Evolutionary conservation across 805 yeast genomes (phyloP).

Genomic region (Ogataea naganishii): DNA sequence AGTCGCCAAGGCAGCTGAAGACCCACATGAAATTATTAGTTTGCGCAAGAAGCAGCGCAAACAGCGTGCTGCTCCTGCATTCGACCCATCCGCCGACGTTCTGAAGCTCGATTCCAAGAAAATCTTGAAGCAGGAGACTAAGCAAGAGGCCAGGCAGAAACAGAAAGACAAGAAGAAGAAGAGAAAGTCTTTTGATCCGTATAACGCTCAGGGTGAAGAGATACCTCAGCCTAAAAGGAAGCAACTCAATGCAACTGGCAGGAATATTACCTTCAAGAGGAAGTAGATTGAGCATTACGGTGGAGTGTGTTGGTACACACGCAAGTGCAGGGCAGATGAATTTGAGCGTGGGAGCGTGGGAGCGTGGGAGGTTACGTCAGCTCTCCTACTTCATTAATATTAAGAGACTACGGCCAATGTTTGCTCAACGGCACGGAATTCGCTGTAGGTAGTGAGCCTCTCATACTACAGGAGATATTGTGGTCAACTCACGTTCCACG

Average conservation of each 20-base stretch:
- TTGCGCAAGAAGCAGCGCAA: slow-evolving; percentile 16
- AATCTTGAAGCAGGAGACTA: slow-evolving; percentile 7
- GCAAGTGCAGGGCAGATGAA: too few species aligned
- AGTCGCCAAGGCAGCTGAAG: slow-evolving; percentile 14
- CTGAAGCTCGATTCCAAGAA: slow-evolving; percentile 12
- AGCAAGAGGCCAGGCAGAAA: slow-evolving; percentile 6
- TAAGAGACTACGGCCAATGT: too few species aligned
- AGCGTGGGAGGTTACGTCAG: too few species aligned
- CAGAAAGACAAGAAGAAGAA: slow-evolving; percentile 14
- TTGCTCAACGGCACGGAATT: too few species aligned
- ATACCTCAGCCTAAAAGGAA: slow-evolving; percentile 19
- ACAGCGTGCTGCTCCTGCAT: slow-evolving; percentile 20
- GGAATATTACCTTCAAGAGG: slow-evolving; percentile 20
- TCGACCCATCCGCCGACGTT: slow-evolving; percentile 15
- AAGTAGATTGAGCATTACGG: slow-evolving; percentile 8
- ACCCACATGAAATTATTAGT: slow-evolving; percentile 22
- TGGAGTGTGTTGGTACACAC: too few species aligned
- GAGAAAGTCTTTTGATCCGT: slow-evolving; percentile 52
- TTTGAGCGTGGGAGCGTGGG: too few species aligned
- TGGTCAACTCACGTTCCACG: too few species aligned
- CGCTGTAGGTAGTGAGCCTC: too few species aligned
- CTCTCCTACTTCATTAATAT: too few species aligned
- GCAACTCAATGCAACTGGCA: slow-evolving; percentile 17
- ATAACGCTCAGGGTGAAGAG: slow-evolving; percentile 17
- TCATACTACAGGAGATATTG: too few species aligned